A percentile compares a stretch with the other conserved stretches of the same genome.
These are phyloP conservation scores for Brassica hybrid DNA, from an alignment of 441 rosid genomes.

Conservation along the genomic window DNA sequence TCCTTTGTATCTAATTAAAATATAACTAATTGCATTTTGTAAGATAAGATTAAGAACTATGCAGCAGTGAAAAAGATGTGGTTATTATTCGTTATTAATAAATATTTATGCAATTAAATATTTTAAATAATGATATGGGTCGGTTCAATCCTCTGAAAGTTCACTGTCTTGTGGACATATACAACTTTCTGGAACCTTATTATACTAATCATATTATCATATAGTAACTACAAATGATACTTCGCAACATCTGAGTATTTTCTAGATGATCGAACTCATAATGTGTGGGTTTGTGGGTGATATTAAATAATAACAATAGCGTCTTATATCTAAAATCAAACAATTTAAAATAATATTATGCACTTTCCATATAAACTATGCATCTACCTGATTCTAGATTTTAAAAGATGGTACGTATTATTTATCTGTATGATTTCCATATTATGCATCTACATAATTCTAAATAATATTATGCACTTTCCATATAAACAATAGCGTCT, in stretches of 20 bases:
- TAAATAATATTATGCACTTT: no score
- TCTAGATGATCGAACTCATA: constrained; percentile 11
- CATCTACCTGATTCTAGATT: constrained; percentile 22
- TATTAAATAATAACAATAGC: not conserved
- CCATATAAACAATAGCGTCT: no score
- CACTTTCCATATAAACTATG: constrained; percentile 12
- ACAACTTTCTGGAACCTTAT: not conserved
- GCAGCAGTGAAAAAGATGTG: constrained; percentile 18
- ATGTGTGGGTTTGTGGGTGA: constrained; percentile 10
- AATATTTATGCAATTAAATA: not conserved
- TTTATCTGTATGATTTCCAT: no score
- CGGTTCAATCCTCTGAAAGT: constrained; percentile 23
- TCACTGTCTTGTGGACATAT: constrained; percentile 31
- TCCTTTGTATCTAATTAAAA: constrained; percentile 25
- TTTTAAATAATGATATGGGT: constrained; percentile 16
- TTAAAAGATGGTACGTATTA: not conserved
- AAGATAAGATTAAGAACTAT: constrained; percentile 30
- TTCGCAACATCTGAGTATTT: constrained; percentile 11
- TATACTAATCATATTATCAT: constrained; percentile 16
- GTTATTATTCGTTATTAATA: constrained; percentile 1
- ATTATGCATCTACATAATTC: no score
- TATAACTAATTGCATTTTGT: constrained; percentile 6
- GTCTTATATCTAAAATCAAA: not conserved
- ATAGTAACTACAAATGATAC: not conserved
- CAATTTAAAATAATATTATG: constrained; percentile 22